Conservation (phyloP, 108 stramenopile genomes). For the Skeletonema costatum region DNA sequence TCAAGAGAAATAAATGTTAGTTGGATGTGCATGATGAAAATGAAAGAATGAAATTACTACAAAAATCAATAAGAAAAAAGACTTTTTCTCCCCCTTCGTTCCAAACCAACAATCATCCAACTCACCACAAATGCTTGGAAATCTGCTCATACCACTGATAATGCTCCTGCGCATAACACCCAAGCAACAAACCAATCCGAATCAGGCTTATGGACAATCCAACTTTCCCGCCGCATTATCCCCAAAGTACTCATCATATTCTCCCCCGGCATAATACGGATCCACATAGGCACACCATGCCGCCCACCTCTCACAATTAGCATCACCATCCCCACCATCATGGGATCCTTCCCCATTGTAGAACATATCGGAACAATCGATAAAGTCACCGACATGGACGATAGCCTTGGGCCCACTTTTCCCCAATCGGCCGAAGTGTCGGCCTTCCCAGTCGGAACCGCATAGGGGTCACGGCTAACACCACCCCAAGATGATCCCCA, state of each 20-base stretch:
- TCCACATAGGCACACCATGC: slow-evolving; percentile 88
- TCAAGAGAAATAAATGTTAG: not conserved
- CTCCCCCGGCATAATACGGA: slow-evolving; percentile 81
- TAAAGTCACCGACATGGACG: slow-evolving; percentile 81
- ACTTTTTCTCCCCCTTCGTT: no score
- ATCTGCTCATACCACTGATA: slow-evolving; percentile 92
- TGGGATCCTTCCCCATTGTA: slow-evolving; percentile 36
- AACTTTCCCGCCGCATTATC: slow-evolving; percentile 54
- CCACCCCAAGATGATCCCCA: not conserved
- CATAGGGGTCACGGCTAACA: not conserved
- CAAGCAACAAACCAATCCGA: slow-evolving; percentile 78
- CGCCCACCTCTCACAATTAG: slow-evolving; percentile 79
- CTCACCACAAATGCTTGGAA: slow-evolving; percentile 86
- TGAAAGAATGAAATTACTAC: not conserved
- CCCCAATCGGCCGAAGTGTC: slow-evolving; percentile 26
- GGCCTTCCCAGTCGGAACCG: not conserved
- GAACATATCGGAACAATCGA: slow-evolving; percentile 62
- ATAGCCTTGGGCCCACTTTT: slow-evolving; percentile 84
- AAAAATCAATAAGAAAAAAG: not conserved
- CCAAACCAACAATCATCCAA: not conserved
- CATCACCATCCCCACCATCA: slow-evolving; percentile 19
- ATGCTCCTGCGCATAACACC: slow-evolving; percentile 88
- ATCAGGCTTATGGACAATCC: slow-evolving; percentile 83
- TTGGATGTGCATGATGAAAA: not conserved
- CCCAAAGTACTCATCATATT: slow-evolving; percentile 74